Conservation (phyloP, 2,329 filamentous ascomycete genomes). For the Fusarium tanahbumbuense region DNA sequence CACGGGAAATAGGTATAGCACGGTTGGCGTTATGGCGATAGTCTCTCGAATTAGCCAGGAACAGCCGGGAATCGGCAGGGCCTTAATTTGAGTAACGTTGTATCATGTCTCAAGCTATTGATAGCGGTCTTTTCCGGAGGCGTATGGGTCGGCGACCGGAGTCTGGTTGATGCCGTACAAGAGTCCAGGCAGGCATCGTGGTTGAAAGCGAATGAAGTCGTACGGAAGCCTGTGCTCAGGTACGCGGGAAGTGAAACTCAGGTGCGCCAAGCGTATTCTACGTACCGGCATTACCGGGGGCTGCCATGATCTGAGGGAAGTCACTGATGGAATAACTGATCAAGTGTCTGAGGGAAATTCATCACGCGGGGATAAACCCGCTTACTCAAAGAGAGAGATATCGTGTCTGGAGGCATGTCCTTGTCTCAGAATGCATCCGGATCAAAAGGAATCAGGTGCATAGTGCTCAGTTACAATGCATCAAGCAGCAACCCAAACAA, state of each 20-base stretch:
- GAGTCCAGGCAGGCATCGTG: not conserved
- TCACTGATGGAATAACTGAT: constrained; percentile 15
- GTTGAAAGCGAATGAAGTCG: not conserved
- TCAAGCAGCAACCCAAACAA: constrained; percentile 9
- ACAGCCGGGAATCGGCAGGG: constrained; percentile 6
- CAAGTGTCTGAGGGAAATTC: constrained; percentile 1
- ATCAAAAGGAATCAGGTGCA: constrained; percentile 27
- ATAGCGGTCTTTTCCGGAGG: constrained; percentile 34
- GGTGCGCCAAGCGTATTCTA: constrained; percentile 29
- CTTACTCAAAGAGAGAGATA: not conserved
- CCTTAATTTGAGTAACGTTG: constrained; percentile 17
- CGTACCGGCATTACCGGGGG: constrained; percentile 26
- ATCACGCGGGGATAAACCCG: not conserved
- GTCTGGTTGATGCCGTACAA: not conserved
- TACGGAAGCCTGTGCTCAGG: not conserved
- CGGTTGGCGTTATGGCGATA: not conserved
- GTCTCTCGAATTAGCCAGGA: constrained; percentile 19
- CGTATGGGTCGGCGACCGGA: not conserved
- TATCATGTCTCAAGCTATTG: constrained; percentile 19
- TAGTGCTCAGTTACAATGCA: constrained; percentile 28
- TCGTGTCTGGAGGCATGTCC: not conserved
- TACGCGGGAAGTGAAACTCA: constrained; percentile 21
- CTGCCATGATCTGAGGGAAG: constrained; percentile 28
- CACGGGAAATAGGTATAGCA: not conserved
- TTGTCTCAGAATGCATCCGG: constrained; percentile 9